Conservation (phyloP, 2,329 filamentous ascomycete species). For the Aspergillus luchuensis region DNA sequence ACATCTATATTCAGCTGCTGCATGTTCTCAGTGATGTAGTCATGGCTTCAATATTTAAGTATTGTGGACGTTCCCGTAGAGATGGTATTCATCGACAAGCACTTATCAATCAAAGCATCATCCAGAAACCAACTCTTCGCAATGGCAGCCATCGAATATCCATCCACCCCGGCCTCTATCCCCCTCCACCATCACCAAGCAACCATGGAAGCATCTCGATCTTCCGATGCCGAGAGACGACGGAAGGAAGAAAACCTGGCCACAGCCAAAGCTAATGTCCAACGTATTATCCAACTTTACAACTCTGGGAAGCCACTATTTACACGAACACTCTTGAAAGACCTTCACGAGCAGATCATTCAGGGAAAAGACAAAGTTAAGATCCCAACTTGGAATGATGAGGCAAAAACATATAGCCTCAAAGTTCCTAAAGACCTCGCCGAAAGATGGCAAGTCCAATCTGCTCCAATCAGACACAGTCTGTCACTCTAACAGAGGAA, state of each 20-base stretch:
- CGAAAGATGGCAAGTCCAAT: conserved; percentile 19
- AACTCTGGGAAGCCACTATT: conserved; percentile 27
- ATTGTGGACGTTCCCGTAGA: no score
- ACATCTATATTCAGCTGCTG: not conserved
- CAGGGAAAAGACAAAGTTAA: conserved; percentile 19
- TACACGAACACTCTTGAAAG: conserved; percentile 19
- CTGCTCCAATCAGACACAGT: no score
- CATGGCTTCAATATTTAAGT: no score
- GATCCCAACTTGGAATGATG: conserved; percentile 21
- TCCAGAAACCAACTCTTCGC: not conserved
- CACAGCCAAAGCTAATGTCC: conserved; percentile 15
- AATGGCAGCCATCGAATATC: conserved; percentile 4
- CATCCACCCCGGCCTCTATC: not conserved
- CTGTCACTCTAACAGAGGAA: not conserved
- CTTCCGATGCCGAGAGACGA: not conserved
- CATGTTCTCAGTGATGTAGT: no score
- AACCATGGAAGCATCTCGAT: not conserved
- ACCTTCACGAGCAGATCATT: conserved; percentile 21
- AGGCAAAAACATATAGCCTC: conserved; percentile 19
- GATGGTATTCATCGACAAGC: no score
- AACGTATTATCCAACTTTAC: conserved; percentile 24
- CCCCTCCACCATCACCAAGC: not conserved
- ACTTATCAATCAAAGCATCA: not conserved
- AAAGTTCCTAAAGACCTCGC: conserved; percentile 20
- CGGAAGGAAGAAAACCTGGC: conserved; percentile 9